A percentile compares a stretch with the other conserved stretches of the same genome.
Evolutionary conservation across 148 eudicot species (phyloP).

Genomic region (Cornus kousa): DNA sequence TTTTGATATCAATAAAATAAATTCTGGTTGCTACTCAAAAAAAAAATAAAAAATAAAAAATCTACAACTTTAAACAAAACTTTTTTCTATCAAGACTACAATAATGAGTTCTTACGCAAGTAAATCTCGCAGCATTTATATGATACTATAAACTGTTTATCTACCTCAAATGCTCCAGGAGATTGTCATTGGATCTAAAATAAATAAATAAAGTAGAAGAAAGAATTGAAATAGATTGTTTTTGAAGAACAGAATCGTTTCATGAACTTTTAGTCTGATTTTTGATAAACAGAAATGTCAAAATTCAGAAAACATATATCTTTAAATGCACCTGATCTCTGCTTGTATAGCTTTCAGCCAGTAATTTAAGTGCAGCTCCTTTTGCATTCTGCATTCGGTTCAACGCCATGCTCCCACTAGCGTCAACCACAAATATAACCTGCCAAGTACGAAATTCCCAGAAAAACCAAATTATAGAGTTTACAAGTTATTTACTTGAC

Average conservation of each 20-base stretch:
- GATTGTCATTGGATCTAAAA: not conserved
- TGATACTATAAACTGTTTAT: not conserved
- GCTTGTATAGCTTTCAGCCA: constrained; percentile 97
- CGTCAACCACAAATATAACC: constrained; percentile 98
- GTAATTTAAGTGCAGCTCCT: constrained; percentile 93
- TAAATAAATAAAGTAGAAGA: not conserved
- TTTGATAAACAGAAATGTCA: not conserved
- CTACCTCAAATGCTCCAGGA: not conserved
- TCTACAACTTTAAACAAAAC: not conserved
- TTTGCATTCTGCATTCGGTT: constrained; percentile 99
- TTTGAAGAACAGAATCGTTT: not conserved
- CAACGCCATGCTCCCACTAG: constrained; percentile 99
- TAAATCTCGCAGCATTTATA: not conserved
- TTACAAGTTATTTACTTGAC: not conserved
- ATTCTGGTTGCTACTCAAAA: too few species aligned
- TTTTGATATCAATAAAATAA: too few species aligned
- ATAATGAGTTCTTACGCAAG: not conserved
- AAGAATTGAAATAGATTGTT: not conserved
- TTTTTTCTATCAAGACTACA: not conserved
- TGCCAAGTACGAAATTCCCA: constrained; percentile 22
- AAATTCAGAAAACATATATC: not conserved
- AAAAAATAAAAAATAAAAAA: too few species aligned
- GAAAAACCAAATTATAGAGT: not conserved
- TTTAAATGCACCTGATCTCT: constrained; percentile 82
- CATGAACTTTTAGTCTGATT: not conserved